phyloP scores from a whole-genome alignment of 371 early-diverging fungal species.

The Furculomyces boomerangus region DNA sequence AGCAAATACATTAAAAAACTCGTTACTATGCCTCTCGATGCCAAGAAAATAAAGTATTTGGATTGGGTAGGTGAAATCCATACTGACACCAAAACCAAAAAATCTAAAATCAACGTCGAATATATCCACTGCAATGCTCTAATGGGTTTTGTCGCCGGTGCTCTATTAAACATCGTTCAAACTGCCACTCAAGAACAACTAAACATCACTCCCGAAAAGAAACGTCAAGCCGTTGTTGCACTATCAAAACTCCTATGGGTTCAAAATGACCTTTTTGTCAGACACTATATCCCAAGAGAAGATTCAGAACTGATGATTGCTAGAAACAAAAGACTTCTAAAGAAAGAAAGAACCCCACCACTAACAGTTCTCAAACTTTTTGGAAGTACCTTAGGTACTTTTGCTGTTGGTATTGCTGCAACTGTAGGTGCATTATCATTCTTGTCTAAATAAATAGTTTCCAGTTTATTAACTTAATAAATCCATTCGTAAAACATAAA shows the following conservation, averaged over 20 bases:
- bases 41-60: slow-evolving; percentile 49
- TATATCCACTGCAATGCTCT: slow-evolving; percentile 65
- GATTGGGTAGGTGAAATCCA: slow-evolving; percentile 58
- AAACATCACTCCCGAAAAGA: slow-evolving; percentile 24
- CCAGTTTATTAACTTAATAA: too few relatives aligned
- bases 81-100: slow-evolving; percentile 51
- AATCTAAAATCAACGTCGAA: slow-evolving; percentile 60
- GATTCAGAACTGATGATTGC: too few relatives aligned
- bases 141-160: slow-evolving; percentile 47
- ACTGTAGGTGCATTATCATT: too few relatives aligned
- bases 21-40: slow-evolving; percentile 54
- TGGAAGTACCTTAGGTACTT: too few relatives aligned
- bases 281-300: slow-evolving; percentile 64
- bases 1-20: slow-evolving; percentile 56
- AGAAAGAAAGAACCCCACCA: too few relatives aligned
- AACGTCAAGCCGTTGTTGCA: slow-evolving; percentile 40
- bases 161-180: slow-evolving; percentile 41
- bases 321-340: too few relatives aligned
- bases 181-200: slow-evolving; percentile 13
- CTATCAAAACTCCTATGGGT: slow-evolving; percentile 76
- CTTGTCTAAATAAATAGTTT: too few relatives aligned
- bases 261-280: slow-evolving; percentile 70
- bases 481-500: too few relatives aligned
- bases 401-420: too few relatives aligned
- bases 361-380: too few relatives aligned